Base-by-base conservation (phyloP, 1,284 basidiomycete genomes). In the Trametes polyzona region DNA sequence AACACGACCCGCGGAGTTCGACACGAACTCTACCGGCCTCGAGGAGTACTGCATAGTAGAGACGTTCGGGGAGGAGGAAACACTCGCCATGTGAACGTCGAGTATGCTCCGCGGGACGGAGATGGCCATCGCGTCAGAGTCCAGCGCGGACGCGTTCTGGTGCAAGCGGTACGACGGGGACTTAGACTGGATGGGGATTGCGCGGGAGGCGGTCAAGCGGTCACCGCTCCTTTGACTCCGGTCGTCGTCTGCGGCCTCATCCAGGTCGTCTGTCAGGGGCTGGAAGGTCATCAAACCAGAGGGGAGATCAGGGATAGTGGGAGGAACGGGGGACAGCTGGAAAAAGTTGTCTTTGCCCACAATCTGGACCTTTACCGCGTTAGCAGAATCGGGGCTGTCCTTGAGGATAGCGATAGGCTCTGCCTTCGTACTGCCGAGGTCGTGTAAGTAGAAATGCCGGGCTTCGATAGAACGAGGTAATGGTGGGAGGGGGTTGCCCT, bases 301-400 rank as follows among this genome's bases (percentile, higher is more conserved):
- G n/a, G 69, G 58, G 51, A 76, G 54, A 9, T 73, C 67, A 17
- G 66, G 70, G 17, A 73, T 60, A 17, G 64, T 61, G 27, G 73
- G 69, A 41, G 69, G 62, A 9, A 78, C 70, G 47, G 76, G 76
- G 4, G 76, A 78, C 5, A 78, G 71, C 51, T 69, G 71, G 57
- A 78, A 72, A 33, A 73, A 64, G 49, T 65, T 64, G 23, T 72
- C 73, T 16, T 72, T 66, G 50, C 57, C 69, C 19, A 66, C 52
- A 17, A 59, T 48, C 32, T 69, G 55, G 51, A 68, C 58, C 65
- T 69, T 72, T 51, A 65, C 39, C 26, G 54, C 47, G 48, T 51
- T 51, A 14, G 36, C 44, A 5, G 53, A 39, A 30, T 65, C 66
- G 27, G 37, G 29, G 8, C 58, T 52, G 19, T 67, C 68, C 42